phyloP scores from a whole-genome alignment of 176 grass and related monocot genomes.

The Otatea glauca region DNA sequence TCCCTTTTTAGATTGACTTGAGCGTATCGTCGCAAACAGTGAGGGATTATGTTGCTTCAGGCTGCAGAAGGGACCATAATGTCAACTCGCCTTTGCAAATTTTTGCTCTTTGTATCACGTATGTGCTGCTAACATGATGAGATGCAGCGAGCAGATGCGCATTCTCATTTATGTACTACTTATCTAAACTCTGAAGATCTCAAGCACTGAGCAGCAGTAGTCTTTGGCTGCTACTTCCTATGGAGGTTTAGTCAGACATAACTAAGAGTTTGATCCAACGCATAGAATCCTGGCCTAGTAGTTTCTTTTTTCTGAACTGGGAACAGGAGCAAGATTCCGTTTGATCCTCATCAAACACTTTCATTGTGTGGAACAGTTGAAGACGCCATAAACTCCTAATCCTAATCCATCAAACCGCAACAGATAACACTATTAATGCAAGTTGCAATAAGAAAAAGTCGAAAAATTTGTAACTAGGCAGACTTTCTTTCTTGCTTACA shows the following conservation, averaged over 20 bases:
- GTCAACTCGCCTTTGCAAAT: conserved; percentile 20
- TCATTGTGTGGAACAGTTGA: conserved; percentile 21
- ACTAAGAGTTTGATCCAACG: conserved; percentile 4
- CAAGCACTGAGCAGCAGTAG: not conserved
- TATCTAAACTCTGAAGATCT: not conserved
- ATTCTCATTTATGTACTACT: not conserved
- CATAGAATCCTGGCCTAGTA: not conserved
- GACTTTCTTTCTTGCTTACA: conserved; percentile 40
- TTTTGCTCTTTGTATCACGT: conserved; percentile 21
- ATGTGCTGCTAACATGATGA: conserved; percentile 8
- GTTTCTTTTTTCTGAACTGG: not conserved
- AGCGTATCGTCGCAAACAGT: not conserved
- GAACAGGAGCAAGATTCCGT: conserved; percentile 46
- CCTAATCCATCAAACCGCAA: conserved; percentile 20
- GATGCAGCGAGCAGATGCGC: conserved; percentile 16
- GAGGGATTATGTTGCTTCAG: conserved; percentile 50
- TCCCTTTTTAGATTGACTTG: conserved; percentile 9
- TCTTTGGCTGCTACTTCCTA: conserved; percentile 11
- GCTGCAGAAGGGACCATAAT: conserved; percentile 41
- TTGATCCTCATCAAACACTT: conserved; percentile 48
- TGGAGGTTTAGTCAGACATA: not conserved
- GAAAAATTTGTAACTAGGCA: conserved; percentile 22
- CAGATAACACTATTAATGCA: conserved; percentile 16
- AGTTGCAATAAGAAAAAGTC: conserved; percentile 27
- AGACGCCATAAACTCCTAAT: conserved; percentile 46